These are phyloP conservation scores for Favolaschia claudopus DNA, from an alignment of 768 basidiomycete species.

Conservation along the genomic window DNA sequence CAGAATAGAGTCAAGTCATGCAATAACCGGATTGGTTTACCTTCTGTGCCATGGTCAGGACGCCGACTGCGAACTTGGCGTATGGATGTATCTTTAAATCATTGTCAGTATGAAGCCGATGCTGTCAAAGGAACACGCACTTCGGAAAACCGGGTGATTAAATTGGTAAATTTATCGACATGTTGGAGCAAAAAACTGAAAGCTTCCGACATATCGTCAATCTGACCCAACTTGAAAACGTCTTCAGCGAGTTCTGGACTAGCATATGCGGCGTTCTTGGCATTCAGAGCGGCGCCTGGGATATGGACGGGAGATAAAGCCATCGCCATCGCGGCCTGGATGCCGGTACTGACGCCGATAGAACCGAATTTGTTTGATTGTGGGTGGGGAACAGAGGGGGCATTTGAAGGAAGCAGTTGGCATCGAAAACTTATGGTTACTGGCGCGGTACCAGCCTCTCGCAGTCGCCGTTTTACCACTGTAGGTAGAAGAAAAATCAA, in stretches of 20 bases:
- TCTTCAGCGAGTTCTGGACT: not conserved
- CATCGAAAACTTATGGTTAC: not conserved
- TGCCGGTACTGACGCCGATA: not conserved
- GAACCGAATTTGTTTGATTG: not conserved
- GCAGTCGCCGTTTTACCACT: not conserved
- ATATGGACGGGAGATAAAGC: not conserved
- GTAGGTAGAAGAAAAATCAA: not conserved
- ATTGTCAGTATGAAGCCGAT: not conserved
- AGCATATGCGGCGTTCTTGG: not conserved
- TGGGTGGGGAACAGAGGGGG: not conserved
- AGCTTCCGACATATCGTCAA: not conserved
- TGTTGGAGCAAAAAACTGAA: not conserved
- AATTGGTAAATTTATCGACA: not conserved
- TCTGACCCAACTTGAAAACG: not conserved
- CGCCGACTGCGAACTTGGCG: constrained; percentile 8
- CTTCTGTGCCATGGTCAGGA: constrained; percentile 11
- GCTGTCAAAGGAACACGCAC: not conserved
- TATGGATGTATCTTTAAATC: constrained; percentile 7
- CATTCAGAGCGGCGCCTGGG: not conserved
- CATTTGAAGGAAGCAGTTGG: constrained; percentile 4
- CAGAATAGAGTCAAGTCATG: not conserved
- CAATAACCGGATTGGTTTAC: not conserved
- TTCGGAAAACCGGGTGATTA: constrained; percentile 5
- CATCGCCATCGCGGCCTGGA: not conserved
- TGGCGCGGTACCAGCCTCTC: not conserved